phyloP scores from a whole-genome alignment of 1,284 basidiomycete species.

The Ceratobasidium sp. region DNA sequence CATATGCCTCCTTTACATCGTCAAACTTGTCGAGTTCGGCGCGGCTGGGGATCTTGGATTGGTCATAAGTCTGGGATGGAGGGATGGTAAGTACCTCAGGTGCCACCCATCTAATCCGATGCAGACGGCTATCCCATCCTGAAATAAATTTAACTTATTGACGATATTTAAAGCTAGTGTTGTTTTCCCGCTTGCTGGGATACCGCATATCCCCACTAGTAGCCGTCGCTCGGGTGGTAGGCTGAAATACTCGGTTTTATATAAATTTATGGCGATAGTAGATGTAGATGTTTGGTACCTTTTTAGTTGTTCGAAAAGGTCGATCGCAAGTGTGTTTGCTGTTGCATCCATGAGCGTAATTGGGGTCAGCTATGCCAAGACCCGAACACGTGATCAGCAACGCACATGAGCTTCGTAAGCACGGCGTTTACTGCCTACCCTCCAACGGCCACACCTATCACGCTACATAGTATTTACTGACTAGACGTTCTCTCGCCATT shows the following conservation, averaged over 20 bases:
- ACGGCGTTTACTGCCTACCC: neutral
- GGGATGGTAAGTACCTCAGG: slow-evolving; percentile 48
- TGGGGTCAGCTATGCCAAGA: neutral
- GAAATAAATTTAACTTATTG: slow-evolving; percentile 60
- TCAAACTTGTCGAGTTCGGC: slow-evolving; percentile 73
- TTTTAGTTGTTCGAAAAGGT: slow-evolving; percentile 30
- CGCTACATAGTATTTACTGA: neutral
- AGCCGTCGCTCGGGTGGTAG: slow-evolving; percentile 64
- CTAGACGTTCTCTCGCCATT: neutral
- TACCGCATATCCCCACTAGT: slow-evolving; percentile 79
- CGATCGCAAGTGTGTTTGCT: slow-evolving; percentile 21
- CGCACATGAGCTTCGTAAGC: neutral
- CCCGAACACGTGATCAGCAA: neutral
- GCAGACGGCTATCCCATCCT: slow-evolving; percentile 61
- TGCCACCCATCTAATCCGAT: slow-evolving; percentile 91
- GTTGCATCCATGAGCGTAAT: slow-evolving; percentile 26
- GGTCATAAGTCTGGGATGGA: neutral
- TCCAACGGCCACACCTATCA: slow-evolving; percentile 2
- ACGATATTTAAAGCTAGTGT: slow-evolving; percentile 71
- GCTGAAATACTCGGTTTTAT: slow-evolving; percentile 54
- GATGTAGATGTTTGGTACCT: slow-evolving; percentile 2
- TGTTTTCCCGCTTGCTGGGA: slow-evolving; percentile 88
- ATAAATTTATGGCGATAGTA: neutral
- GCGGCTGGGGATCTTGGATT: slow-evolving; percentile 60
- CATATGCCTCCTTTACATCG: slow-evolving; percentile 76